phyloP scores from a whole-genome alignment of 176 grass and related monocot species.

The Musa schizocarpa region DNA sequence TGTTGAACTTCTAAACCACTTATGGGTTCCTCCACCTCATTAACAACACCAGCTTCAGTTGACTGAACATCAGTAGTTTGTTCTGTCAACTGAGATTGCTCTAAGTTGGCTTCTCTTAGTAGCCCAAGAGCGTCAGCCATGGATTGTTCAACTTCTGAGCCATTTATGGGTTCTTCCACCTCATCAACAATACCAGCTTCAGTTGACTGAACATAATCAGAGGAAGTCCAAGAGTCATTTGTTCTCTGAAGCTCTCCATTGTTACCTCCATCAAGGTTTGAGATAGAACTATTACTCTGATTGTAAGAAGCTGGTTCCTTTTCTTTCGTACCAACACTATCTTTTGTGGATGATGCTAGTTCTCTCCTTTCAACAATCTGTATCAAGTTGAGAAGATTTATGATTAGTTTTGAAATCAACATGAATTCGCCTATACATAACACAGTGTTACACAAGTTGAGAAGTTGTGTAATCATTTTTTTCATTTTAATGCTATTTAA shows the following conservation, averaged over 20 bases:
- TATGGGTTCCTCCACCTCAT: slow-evolving; percentile 20
- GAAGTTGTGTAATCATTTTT: too few species aligned
- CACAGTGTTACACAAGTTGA: too few species aligned
- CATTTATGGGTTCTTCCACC: slow-evolving; percentile 24
- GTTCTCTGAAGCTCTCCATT: slow-evolving; percentile 14
- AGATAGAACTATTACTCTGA: slow-evolving; percentile 29
- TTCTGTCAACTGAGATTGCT: not conserved
- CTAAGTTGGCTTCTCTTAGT: slow-evolving; percentile 24
- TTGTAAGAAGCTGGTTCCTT: slow-evolving; percentile 22
- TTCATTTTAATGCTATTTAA: too few species aligned
- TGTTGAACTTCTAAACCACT: slow-evolving; percentile 25
- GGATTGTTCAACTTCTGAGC: slow-evolving; percentile 21
- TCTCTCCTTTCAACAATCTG: slow-evolving; percentile 83
- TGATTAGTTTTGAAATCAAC: too few species aligned
- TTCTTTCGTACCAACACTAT: slow-evolving; percentile 44
- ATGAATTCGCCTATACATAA: too few species aligned
- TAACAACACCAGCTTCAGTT: slow-evolving; percentile 6
- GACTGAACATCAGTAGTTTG: slow-evolving; percentile 2
- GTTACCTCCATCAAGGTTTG: slow-evolving; percentile 20
- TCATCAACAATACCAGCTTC: slow-evolving; percentile 7
- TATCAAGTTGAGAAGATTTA: slow-evolving; percentile 22
- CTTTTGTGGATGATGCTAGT: slow-evolving; percentile 36
- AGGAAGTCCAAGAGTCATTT: slow-evolving; percentile 12
- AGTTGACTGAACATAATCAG: slow-evolving; percentile 19
- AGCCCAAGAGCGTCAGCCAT: slow-evolving; percentile 22